These are phyloP conservation scores for Cyberlindnera saturnus DNA, from an alignment of 805 yeast species.

Conservation along the genomic window DNA sequence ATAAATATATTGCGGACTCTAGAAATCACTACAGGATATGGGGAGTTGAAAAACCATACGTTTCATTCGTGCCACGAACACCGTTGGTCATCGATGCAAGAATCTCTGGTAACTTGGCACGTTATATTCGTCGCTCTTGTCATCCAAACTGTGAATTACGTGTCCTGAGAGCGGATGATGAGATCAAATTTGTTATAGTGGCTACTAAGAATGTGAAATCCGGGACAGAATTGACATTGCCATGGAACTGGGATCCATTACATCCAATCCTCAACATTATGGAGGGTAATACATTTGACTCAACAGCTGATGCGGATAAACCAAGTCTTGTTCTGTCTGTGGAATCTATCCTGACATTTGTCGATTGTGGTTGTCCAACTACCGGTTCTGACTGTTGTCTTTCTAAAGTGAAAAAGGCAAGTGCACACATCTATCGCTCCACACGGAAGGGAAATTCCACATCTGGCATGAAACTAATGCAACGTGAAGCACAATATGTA, in stretches of 20 bases:
- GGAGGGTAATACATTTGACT: conserved; percentile 44
- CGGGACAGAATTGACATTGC: conserved; percentile 69
- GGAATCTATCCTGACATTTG: conserved; percentile 53
- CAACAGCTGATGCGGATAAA: conserved; percentile 46
- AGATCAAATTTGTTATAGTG: conserved; percentile 49
- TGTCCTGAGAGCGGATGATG: conserved; percentile 32
- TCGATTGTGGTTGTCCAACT: conserved; percentile 56
- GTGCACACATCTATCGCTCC: conserved; percentile 53
- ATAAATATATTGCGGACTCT: conserved; percentile 55
- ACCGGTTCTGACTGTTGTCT: conserved; percentile 45
- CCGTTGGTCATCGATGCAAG: conserved; percentile 78
- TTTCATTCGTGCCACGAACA: conserved; percentile 48
- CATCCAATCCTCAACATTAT: conserved; percentile 65
- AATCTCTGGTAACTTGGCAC: conserved; percentile 64
- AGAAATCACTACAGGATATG: conserved; percentile 70
- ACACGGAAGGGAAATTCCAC: conserved; percentile 27
- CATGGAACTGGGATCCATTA: conserved; percentile 83
- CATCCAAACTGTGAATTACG: conserved; percentile 66
- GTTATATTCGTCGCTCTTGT: conserved; percentile 75
- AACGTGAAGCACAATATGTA: conserved; percentile 24
- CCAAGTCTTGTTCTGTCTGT: conserved; percentile 52
- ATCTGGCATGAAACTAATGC: conserved; percentile 25
- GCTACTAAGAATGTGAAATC: conserved; percentile 50
- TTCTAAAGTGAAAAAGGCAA: conserved; percentile 54
- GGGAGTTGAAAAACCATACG: conserved; percentile 64